Conservation (phyloP, 495 filamentous ascomycete species). For the Penicillium angulare region DNA sequence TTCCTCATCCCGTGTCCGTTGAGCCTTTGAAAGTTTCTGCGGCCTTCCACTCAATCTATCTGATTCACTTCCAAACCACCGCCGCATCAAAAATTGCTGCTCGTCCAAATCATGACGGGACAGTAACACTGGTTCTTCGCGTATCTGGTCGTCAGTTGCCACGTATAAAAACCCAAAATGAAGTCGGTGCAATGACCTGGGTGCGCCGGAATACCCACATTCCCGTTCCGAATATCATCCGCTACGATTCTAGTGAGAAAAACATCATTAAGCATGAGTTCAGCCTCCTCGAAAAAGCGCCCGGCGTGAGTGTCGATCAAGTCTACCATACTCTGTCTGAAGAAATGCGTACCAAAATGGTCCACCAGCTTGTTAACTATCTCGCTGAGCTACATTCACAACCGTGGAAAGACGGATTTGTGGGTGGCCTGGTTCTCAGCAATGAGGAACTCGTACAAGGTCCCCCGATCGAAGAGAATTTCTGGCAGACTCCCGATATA, state of each 20-base stretch:
- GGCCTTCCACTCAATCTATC: slow-evolving; percentile 9
- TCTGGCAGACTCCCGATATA: slow-evolving; percentile 28
- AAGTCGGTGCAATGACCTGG: slow-evolving; percentile 34
- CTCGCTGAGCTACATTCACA: slow-evolving; percentile 28
- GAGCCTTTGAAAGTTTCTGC: slow-evolving; percentile 7
- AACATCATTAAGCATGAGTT: slow-evolving; percentile 34
- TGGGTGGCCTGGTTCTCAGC: slow-evolving; percentile 19
- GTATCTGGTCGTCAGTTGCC: slow-evolving; percentile 32
- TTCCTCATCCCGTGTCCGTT: neutral
- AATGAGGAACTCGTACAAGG: slow-evolving; percentile 1
- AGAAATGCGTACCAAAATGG: slow-evolving; percentile 10
- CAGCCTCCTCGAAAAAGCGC: slow-evolving; percentile 22
- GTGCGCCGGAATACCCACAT: slow-evolving; percentile 6
- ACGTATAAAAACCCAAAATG: slow-evolving; percentile 34
- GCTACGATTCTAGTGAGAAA: slow-evolving; percentile 20
- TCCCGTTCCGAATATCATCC: slow-evolving; percentile 10
- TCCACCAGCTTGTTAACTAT: slow-evolving; percentile 28
- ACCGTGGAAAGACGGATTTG: slow-evolving; percentile 12
- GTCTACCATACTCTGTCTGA: slow-evolving; percentile 24
- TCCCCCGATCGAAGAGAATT: slow-evolving; percentile 29
- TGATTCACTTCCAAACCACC: slow-evolving; percentile 3
- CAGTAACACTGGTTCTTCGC: slow-evolving; percentile 28
- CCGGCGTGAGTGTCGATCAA: slow-evolving; percentile 22
- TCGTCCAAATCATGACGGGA: slow-evolving; percentile 8
- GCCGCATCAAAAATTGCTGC: neutral